Base-by-base conservation (phyloP, 164 flowering plant genomes). In the Amborella trichopoda region DNA sequence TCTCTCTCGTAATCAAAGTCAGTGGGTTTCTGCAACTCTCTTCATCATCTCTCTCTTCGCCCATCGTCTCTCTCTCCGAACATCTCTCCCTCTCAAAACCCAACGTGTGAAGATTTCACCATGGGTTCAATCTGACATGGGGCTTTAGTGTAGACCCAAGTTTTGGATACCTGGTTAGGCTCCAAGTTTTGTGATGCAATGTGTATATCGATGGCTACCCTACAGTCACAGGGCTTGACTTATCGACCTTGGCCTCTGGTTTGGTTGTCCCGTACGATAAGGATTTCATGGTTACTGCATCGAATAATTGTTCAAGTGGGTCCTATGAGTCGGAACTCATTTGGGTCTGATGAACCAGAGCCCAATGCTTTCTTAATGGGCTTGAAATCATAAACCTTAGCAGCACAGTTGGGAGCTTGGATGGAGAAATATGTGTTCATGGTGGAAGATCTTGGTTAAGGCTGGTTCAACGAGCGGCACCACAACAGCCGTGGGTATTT, bases 171-270 rank as follows among this genome's bases (percentile, higher is more conserved):
- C 10, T 85, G 12, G n/a, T 85, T 10, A 69, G 91, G 23, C 23
- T 85, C 46, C 91, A 85, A 61, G 80, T 85, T 52, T 75, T 86
- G 33, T 86, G 80, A 65, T 86, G 80, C 65, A 76, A 86, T 47
- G 91, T 85, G 18, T 85, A 77, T 37, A 49, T 85, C 13, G 76
- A 77, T 38, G 80, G 69, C 32, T 68, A 67, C 27, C 66, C 49
- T 49, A 86, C 74, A 0, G 63, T 82, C 12, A 62, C 72, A 0
- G 78, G 68, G 5, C 49, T 85, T 22, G 95, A 85, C 46, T 50
- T 85, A 53, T 72, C 88, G 2, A 50, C 69, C 24, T 16, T 70
- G 1, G 56, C 68, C 0, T 42, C 48, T 1, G 70, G 41, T 12
- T 51, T 85, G 43, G 73, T 80, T 3, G 43, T 55, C 10, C 77